A percentile compares a stretch with the other conserved stretches of the same genome.
phyloP scores from a whole-genome alignment of 169 alveolate genomes.

The Cryptosporidium felis region DNA sequence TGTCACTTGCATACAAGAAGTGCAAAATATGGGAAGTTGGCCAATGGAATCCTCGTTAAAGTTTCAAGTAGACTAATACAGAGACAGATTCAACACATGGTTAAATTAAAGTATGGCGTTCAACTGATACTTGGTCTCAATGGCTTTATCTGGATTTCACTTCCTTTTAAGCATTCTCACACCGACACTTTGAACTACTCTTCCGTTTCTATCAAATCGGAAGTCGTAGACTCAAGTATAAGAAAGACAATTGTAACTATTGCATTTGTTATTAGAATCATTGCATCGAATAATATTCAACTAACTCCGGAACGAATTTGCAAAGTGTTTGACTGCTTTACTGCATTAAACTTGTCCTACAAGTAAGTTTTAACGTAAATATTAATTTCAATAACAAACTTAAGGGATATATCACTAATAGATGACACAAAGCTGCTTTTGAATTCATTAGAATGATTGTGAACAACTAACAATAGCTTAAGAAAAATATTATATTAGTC shows the following conservation, averaged over 20 bases:
- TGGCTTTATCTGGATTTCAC: conserved; percentile 85
- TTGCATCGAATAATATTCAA: conserved; percentile 34
- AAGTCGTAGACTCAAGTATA: conserved; percentile 1
- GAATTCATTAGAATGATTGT: too few relatives aligned
- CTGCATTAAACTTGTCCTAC: neutral
- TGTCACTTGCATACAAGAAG: conserved; percentile 89
- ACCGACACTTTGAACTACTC: conserved; percentile 62
- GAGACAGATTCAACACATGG: conserved; percentile 88
- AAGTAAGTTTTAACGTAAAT: conserved; percentile 61
- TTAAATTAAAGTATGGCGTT: conserved; percentile 82
- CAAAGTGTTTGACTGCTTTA: conserved; percentile 17
- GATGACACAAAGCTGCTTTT: too few relatives aligned
- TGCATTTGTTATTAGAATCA: conserved; percentile 22
- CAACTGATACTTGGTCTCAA: conserved; percentile 88
- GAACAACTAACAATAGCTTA: too few relatives aligned
- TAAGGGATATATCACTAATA: too few relatives aligned
- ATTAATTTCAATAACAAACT: too few relatives aligned
- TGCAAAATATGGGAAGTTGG: conserved; percentile 88
- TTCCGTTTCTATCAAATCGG: conserved; percentile 21
- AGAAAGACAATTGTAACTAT: conserved; percentile 12
- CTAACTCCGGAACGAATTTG: conserved; percentile 46
- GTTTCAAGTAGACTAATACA: conserved; percentile 86
- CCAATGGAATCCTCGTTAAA: conserved; percentile 86
- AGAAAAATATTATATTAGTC: too few relatives aligned
- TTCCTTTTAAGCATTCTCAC: conserved; percentile 72